Base-by-base conservation (phyloP, 2,329 filamentous ascomycete genomes). In the Rhinocladiella similis region DNA sequence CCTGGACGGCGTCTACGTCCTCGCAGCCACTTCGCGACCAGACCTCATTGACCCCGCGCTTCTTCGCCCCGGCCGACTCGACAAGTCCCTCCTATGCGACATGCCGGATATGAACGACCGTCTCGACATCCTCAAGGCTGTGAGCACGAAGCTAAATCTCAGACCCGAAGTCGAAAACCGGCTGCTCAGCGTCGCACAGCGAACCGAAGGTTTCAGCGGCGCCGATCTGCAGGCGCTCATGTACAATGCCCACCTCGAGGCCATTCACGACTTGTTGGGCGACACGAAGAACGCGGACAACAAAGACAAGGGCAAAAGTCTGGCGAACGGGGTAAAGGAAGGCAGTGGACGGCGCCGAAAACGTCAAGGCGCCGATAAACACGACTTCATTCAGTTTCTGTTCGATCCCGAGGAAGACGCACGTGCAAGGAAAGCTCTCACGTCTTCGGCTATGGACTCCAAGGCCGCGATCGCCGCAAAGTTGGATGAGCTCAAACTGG, bases 1-100 rank as follows among this genome's bases (percentile, higher is more conserved):
- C 0, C 76, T 99, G 3, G 91, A 88, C 0, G 94, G 94, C 1
- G 95, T 99, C 0, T 99, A 99, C 66, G 94, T 99, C 5, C 83
- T 99, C 2, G 95, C 95, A 19, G 95, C 94, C 1, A 99, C 94
- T 0, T 93, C 88, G 1, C 81, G 95, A 4, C 95, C 95, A 0
- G 95, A 99, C 71, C 77, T 99, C 13, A 97, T 99, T 59, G 94
- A 99, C 69, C 93, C 95, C 12, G 94, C 94, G 0, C 78, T 99
- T 22, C 81, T 99, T 20, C 85, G 94, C 45, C 95, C 95, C 0
- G 94, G 94, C 6, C 89, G 94, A 64, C 76, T 99, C 14, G 94
- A 99, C 70, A 99, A 99, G 76, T 92, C 87, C 47, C 75, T 99
- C 41, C 80, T 99, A 5, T 99, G 94, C 70, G 92, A 93, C 66